Conservation (phyloP, 1,139 yeast species). For the Protomyces lactucae-debilis region DNA sequence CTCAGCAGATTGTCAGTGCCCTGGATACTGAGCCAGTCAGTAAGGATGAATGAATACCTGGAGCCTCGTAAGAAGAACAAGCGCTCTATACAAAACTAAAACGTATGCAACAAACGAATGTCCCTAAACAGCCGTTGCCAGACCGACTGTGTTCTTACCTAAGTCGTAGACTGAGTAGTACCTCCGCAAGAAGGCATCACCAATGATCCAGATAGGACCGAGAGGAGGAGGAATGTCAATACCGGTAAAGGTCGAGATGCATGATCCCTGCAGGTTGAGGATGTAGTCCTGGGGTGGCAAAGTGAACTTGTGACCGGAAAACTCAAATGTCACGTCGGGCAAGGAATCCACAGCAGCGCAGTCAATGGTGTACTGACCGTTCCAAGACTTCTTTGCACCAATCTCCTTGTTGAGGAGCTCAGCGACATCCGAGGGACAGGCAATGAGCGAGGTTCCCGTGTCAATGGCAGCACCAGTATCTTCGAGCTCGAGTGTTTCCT, state of each 20-base stretch:
- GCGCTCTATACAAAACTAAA: too few species aligned
- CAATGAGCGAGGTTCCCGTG: slow-evolving; percentile 94
- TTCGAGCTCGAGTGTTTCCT: slow-evolving; percentile 76
- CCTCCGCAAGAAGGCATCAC: slow-evolving; percentile 94
- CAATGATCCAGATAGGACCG: slow-evolving; percentile 92
- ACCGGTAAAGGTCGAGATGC: slow-evolving; percentile 93
- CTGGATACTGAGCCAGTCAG: background rate
- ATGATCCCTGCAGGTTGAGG: slow-evolving; percentile 85
- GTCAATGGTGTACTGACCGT: slow-evolving; percentile 91
- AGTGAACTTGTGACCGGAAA: slow-evolving; percentile 86
- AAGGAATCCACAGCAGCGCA: slow-evolving; percentile 75
- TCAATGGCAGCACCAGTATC: slow-evolving; percentile 95
- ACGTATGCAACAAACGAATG: background rate
- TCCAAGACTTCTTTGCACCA: slow-evolving; percentile 96
- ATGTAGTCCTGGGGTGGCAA: slow-evolving; percentile 84
- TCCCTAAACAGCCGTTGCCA: slow-evolving; percentile 60
- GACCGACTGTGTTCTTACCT: slow-evolving; percentile 86
- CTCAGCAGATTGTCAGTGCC: background rate
- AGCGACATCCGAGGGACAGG: slow-evolving; percentile 89
- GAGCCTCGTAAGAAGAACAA: background rate
- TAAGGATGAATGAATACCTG: too few species aligned
- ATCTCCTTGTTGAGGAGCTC: slow-evolving; percentile 91
- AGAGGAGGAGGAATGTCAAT: slow-evolving; percentile 96
- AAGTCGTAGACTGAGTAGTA: slow-evolving; percentile 91
- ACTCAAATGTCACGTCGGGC: slow-evolving; percentile 86